Evolutionary conservation across 129 eudicot species (phyloP), one percentile per base, ranked within the genome.

Genomic region (Solidago caesia): DNA sequence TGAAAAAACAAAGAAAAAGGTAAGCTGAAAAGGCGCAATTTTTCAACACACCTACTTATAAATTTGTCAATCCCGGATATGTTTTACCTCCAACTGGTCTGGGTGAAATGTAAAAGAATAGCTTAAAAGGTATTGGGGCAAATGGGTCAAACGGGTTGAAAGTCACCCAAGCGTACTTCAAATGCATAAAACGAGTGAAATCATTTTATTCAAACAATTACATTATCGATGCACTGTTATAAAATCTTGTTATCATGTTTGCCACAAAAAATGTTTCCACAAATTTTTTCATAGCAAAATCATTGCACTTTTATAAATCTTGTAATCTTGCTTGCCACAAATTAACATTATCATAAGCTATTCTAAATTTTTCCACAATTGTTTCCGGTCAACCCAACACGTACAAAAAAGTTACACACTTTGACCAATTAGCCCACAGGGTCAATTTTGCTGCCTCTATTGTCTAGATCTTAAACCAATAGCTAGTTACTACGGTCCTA

Each of bases 1-100:
- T 75, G 78, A 85, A 72, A 84, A 84, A 21, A 95, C 96, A 21
- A 88, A 78, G 86, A 79, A 85, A 73, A 95, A 89, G 94, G 99
- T 91, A 68, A 71, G 43, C 43, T 39, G 7, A 60, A 5, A 61
- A 16, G 33, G 48, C 33, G 16, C 70, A 73, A 29, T 47, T 27
- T 47, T 27, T 46, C 6, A 10, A 47, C 33, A 39, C 41, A 60
- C 4, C 29, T 8, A 60, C 46, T 12, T 10, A 45, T 27, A 33
- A 12, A 61, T 6, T 26, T 13, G 29, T 73, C 43, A 25, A 43
- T 72, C 15, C 0, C 44, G 58, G 7, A 44, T 58, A 1, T 21
- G 76, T 59, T 45, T 44, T 60, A 72, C 13, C 76, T 63, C 44
- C 59, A 47, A 43, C 5, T 16, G 52, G 15, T 72, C 65, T 7